Base-by-base conservation (phyloP, 1,139 yeast species). In the Yamadazyma sp. region DNA sequence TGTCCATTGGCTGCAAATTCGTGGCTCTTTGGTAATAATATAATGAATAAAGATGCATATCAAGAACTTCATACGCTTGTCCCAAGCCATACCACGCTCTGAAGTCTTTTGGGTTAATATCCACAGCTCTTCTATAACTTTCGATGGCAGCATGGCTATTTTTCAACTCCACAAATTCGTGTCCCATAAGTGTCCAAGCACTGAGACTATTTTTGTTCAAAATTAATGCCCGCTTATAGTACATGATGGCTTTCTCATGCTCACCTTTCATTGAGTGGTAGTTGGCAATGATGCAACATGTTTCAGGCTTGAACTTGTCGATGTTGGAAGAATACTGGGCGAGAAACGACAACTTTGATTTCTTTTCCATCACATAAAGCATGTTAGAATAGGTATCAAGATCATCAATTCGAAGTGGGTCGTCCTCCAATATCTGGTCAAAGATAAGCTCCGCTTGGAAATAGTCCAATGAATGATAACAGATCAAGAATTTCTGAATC, bases 181-280 rank as follows among this genome's bases (percentile, higher is more conserved):
- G 99, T 10, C 99, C 98, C 97, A 94, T 90, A 42, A 94, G 70
- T 0, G 97, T 92, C 97, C 98, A 94, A 0, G 98, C 97, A 50
- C 90, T 81, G 14, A 90, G 68, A 51, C 95, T 88, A 49, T 80
- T 79, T 42, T 87, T 80, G 57, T 89, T 86, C 40, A 92, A 68
- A 0, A 88, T 79, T 29, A 94, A 66, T 0, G 98, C 98, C 39
- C 97, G 72, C 53, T 89, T 85, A 55, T 90, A 94, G 62, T 89
- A 89, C 79, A 85, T 80, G 42, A 94, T 88, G 0, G 98, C 95
- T 61, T 86, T 86, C 57, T 90, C 97, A 58, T 92, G 98, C 53
- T 92, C 96, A 40, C 90, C 86, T 50, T 86, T 83, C 62, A 94
- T 76, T 32, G 96, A 86, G 59, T 90, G 92, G 61, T 88, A 92